Evolutionary conservation across 1,284 basidiomycete genomes (phyloP), one percentile per base, ranked within the genome.

Genomic region (Schizopora paradoxa): DNA sequence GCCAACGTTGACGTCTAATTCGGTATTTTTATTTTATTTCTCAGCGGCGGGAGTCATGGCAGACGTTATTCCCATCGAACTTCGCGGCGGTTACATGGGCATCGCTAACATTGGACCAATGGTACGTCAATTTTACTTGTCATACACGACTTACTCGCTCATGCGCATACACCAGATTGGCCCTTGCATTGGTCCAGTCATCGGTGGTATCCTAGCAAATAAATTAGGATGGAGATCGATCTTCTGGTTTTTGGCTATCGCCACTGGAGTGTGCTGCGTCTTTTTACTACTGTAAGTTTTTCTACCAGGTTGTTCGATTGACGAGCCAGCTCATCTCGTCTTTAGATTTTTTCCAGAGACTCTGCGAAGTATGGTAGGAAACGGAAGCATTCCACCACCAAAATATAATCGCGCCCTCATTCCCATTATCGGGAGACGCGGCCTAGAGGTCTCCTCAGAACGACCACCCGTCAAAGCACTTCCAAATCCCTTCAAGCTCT

Each of bases 231-330:
- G 83, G 84, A 76, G 83, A 55, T 70, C 83, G 2, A 84, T 90
- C 19, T 91, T 91, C 59, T 90, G 85, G 85, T 85, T 90, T 56
- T 62, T 90, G 6, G 74, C 73, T 45, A 88, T 87, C 3, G 58
- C 74, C 0, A 69, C 81, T 5, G 75, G 68, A 1, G 51, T 66
- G 4, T 80, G 79, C 54, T 65, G 77, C 23, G 31, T 83, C 5
- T 58, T 70, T 26, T 70, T 86, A 52, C 55, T 79, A 6, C 54
- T 77, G 81, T 83, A 53, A 41, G 77, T 68, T 2, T 35, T 21
- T 36, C 10, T 13, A 21, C 21, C 42, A 28, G 23, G 34, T 11
- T 28, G 22, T 37, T 25, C 16, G n/a, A 16, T 10, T 22, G 8
- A 13, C 32, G 4, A 32, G 25, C 39, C 6, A 42, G 18, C n/a